phyloP scores from a whole-genome alignment of 345 rosid genomes.

The Cardiospermum halicacabum region DNA sequence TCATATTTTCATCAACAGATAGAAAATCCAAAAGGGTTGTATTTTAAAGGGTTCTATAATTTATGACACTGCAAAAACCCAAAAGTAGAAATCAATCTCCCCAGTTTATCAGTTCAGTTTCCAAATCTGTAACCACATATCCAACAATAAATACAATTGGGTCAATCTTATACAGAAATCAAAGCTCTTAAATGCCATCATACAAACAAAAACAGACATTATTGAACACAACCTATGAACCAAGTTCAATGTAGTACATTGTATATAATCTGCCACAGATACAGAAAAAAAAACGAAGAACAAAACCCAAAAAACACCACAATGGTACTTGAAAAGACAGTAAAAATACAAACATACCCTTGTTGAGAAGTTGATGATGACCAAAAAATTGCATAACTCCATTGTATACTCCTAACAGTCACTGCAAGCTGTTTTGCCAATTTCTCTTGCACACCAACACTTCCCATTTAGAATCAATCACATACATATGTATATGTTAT shows the following conservation, averaged over 20 bases:
- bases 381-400: slow-evolving; percentile 98
- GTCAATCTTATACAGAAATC: too few species aligned
- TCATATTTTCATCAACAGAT: background rate
- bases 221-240: too few species aligned
- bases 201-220: too few species aligned
- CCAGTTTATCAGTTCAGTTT: too few species aligned
- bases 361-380: slow-evolving; percentile 59
- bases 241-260: too few species aligned
- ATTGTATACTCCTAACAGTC: slow-evolving; percentile 76
- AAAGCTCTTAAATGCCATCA: too few species aligned
- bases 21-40: background rate
- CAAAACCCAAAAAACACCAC: background rate
- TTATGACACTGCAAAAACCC: slow-evolving; percentile 7
- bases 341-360: slow-evolving; percentile 55
- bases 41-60: background rate
- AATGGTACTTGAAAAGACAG: background rate
- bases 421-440: slow-evolving; percentile 72
- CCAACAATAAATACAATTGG: too few species aligned
- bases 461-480: slow-evolving; percentile 41
- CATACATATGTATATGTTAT: too few species aligned
- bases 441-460: slow-evolving; percentile 30
- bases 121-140: too few species aligned
- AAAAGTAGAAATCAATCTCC: slow-evolving; percentile 2
- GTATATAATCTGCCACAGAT: too few species aligned
- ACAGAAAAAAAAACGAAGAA: too few species aligned